A percentile compares a stretch with the other conserved stretches of the same genome.
Evolutionary conservation across 2,329 filamentous ascomycete species (phyloP).

Genomic region (Neopestalotiopsis sp.): DNA sequence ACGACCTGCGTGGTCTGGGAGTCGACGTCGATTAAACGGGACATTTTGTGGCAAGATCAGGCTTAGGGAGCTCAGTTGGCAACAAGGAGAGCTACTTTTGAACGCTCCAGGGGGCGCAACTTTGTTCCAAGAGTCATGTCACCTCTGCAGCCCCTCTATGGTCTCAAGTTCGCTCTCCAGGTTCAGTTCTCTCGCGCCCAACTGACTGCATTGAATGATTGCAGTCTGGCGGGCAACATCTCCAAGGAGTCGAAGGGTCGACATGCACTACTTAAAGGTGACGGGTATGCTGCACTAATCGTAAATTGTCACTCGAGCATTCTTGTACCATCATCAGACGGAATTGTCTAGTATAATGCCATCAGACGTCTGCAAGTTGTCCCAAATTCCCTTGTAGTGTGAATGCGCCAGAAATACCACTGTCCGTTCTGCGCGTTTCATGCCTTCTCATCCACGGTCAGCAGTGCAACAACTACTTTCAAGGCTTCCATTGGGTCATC

Average conservation of each 20-base stretch:
- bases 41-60: background rate
- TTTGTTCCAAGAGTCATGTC: too few relatives aligned
- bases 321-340: background rate
- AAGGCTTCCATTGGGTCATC: slow-evolving; percentile 62
- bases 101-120: background rate
- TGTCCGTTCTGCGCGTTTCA: background rate
- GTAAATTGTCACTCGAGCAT: too few relatives aligned
- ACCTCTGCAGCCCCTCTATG: too few relatives aligned
- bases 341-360: background rate
- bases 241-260: background rate
- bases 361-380: background rate
- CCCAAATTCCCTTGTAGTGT: background rate
- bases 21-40: slow-evolving; percentile 75
- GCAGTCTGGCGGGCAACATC: background rate
- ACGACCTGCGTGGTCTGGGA: slow-evolving; percentile 74
- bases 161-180: too few relatives aligned
- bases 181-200: too few relatives aligned
- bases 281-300: too few relatives aligned
- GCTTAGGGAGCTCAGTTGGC: background rate
- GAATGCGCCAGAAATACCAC: background rate
- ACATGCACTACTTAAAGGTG: too few relatives aligned
- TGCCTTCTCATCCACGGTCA: slow-evolving; percentile 48
- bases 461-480: slow-evolving; percentile 62
- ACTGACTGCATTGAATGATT: background rate
- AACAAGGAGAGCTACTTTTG: background rate